These are phyloP conservation scores for Lactarius trivialis DNA, from an alignment of 768 basidiomycete genomes.

Conservation along the genomic window DNA sequence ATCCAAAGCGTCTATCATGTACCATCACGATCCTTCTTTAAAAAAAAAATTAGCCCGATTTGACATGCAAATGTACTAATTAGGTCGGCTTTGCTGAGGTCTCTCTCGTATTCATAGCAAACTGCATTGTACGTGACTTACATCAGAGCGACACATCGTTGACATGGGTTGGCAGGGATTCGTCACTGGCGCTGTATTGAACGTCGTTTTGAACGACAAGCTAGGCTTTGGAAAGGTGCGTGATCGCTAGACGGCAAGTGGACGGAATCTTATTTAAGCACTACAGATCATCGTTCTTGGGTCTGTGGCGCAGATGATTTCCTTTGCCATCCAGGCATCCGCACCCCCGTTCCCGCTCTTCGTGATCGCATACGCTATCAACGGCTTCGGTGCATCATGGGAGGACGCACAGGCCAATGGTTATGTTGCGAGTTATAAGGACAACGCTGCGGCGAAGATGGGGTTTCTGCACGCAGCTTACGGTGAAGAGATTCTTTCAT, in stretches of 20 bases:
- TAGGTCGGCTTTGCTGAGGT: slow-evolving; percentile 49
- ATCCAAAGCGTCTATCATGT: slow-evolving; percentile 56
- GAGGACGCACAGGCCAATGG: slow-evolving; percentile 70
- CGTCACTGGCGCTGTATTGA: slow-evolving; percentile 40
- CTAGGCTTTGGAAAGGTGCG: slow-evolving; percentile 44
- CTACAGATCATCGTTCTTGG: slow-evolving; percentile 39
- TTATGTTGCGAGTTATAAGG: slow-evolving; percentile 53
- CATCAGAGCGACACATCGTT: neutral
- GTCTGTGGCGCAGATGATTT: slow-evolving; percentile 45
- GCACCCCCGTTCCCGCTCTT: slow-evolving; percentile 62
- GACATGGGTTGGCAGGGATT: slow-evolving; percentile 36
- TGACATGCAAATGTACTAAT: neutral
- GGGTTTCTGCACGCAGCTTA: slow-evolving; percentile 61
- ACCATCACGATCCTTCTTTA: slow-evolving; percentile 9
- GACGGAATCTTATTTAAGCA: neutral
- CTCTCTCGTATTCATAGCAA: slow-evolving; percentile 54
- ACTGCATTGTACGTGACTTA: slow-evolving; percentile 32
- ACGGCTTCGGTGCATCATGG: slow-evolving; percentile 45
- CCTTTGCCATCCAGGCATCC: slow-evolving; percentile 46
- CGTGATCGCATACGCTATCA: slow-evolving; percentile 41
- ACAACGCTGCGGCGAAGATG: slow-evolving; percentile 59
- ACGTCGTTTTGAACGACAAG: slow-evolving; percentile 41
- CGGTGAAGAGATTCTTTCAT: slow-evolving; percentile 32
- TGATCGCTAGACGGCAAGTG: neutral
- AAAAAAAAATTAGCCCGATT: neutral